Evolutionary conservation across 1,284 basidiomycete genomes (phyloP).

Genomic region (Tranzscheliella williamsii): DNA sequence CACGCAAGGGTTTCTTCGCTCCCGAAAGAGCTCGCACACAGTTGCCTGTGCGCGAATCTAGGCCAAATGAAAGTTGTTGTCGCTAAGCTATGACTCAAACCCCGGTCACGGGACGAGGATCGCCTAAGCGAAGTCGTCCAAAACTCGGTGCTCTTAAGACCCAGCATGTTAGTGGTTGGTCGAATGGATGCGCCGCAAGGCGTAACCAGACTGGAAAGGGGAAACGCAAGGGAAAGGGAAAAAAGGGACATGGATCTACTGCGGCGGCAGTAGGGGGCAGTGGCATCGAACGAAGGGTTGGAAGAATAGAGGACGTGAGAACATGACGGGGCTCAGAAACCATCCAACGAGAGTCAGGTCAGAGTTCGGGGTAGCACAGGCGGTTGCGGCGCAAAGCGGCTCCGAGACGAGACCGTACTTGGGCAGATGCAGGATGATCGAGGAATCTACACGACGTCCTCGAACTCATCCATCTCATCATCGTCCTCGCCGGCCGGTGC

Average conservation of each 20-base stretch:
- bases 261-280: no score
- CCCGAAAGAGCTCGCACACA: slow-evolving; percentile 12
- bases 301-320: no score
- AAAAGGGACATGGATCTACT: not conserved
- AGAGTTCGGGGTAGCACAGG: no score
- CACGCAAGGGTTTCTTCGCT: slow-evolving; percentile 19
- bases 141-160: slow-evolving; percentile 50
- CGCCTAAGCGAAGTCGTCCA: slow-evolving; percentile 12
- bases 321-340: no score
- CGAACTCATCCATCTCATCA: slow-evolving; percentile 52
- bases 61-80: slow-evolving; percentile 29
- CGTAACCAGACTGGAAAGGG: not conserved
- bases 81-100: slow-evolving; percentile 50
- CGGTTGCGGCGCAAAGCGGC: no score
- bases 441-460: slow-evolving; percentile 46
- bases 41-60: slow-evolving; percentile 28
- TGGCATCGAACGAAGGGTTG: no score
- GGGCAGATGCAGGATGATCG: no score
- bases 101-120: slow-evolving; percentile 34
- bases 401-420: no score
- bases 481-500: slow-evolving; percentile 25
- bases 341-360: no score
- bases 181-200: not conserved
- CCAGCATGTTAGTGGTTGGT: slow-evolving; percentile 15
- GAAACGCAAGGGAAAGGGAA: not conserved